These are phyloP conservation scores for Drosera capensis DNA, from an alignment of 148 eudicot species.

Conservation along the genomic window DNA sequence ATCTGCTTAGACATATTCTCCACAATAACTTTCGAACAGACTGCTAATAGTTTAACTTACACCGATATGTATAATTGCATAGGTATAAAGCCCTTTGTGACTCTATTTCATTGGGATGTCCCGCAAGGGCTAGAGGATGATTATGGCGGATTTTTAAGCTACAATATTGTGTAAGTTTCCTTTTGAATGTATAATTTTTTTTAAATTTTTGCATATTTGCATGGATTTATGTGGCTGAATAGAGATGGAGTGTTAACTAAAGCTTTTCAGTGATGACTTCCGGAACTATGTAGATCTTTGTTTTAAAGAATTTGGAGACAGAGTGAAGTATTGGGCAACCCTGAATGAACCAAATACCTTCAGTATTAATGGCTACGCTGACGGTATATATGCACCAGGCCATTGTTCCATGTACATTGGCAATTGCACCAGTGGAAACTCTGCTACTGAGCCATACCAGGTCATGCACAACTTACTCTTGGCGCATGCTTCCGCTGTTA, in stretches of 20 bases:
- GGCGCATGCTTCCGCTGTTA: constrained; percentile 8
- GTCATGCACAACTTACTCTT: constrained; percentile 9
- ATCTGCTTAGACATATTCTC: too few relatives aligned
- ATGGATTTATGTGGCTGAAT: background rate
- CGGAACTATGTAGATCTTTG: constrained; percentile 4
- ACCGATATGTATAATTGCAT: background rate
- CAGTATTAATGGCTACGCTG: background rate
- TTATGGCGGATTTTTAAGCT: constrained; percentile 37
- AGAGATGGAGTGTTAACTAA: too few relatives aligned
- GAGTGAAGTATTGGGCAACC: constrained; percentile 10
- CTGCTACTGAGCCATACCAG: constrained; percentile 9
- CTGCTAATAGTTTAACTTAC: too few relatives aligned
- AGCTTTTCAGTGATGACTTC: constrained; percentile 8
- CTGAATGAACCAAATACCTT: constrained; percentile 6
- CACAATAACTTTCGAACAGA: too few relatives aligned
- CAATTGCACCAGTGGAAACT: constrained; percentile 6
- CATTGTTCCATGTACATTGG: constrained; percentile 8
- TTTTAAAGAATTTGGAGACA: constrained; percentile 8
- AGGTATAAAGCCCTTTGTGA: constrained; percentile 37
- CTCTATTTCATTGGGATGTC: constrained; percentile 30
- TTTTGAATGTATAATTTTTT: background rate
- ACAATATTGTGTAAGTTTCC: constrained; percentile 18
- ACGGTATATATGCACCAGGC: constrained; percentile 2
- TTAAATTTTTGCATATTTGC: background rate
- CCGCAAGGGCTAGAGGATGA: constrained; percentile 27